Conservation (phyloP, 2,329 filamentous ascomycete species). For the Tolypocladium tropicale region DNA sequence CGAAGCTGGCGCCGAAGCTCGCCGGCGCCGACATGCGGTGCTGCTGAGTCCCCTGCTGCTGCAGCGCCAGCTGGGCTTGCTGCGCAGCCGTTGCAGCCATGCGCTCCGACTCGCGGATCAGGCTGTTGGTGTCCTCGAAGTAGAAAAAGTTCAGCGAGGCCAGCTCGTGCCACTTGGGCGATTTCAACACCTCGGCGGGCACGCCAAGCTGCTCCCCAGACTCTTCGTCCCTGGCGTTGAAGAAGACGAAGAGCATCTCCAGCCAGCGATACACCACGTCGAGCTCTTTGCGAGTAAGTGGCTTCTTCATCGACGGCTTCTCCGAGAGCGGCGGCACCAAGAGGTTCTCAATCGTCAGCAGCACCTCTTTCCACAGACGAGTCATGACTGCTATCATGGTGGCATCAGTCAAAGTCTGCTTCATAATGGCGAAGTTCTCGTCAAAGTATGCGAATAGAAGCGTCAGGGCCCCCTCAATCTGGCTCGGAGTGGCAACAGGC, state of each 20-base stretch:
- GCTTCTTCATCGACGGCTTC: conserved; percentile 78
- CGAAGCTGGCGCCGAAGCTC: conserved; percentile 22
- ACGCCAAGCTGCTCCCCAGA: conserved; percentile 76
- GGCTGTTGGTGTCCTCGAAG: conserved; percentile 80
- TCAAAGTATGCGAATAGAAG: conserved; percentile 92
- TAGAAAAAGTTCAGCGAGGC: conserved; percentile 98
- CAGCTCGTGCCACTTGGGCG: conserved; percentile 95
- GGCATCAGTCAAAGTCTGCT: conserved; percentile 83
- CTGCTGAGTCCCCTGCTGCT: conserved; percentile 33
- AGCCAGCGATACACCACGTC: conserved; percentile 96
- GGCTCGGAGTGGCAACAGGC: conserved; percentile 54
- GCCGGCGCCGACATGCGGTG: conserved; percentile 64
- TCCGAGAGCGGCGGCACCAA: conserved; percentile 91
- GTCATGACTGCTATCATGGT: conserved; percentile 99
- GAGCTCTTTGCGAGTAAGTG: conserved; percentile 76
- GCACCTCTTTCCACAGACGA: conserved; percentile 91
- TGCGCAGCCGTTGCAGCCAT: conserved; percentile 85
- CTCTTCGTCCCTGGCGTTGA: conserved; percentile 83
- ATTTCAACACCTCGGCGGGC: conserved; percentile 83
- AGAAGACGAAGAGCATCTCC: conserved; percentile 82
- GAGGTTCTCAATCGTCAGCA: conserved; percentile 81
- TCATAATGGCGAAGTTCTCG: conserved; percentile 98
- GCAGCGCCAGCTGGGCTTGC: conserved; percentile 59
- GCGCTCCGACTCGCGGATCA: conserved; percentile 89
- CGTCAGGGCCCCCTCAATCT: conserved; percentile 72